Evolutionary conservation across 306 rosid genomes (phyloP).

Genomic region (Lablab purpureus): DNA sequence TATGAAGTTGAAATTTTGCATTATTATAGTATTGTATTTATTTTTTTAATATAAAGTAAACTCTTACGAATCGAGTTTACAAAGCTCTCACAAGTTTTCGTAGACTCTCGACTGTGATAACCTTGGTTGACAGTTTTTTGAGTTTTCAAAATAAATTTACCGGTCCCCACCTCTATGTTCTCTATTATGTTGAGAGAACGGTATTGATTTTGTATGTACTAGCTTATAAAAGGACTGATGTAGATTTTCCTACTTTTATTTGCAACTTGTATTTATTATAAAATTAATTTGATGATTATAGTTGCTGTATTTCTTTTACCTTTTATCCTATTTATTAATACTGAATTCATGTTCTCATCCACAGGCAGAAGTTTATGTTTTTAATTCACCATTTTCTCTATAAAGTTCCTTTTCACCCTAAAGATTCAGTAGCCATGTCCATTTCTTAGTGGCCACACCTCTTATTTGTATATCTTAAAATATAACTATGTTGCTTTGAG

Average conservation of each 20-base stretch:
- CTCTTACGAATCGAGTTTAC: too few species aligned
- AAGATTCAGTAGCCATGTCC: neutral
- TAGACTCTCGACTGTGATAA: too few species aligned
- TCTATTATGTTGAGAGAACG: slow-evolving; percentile 9
- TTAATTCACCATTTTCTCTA: neutral
- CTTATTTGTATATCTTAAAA: neutral
- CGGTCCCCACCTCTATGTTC: neutral
- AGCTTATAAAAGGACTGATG: neutral
- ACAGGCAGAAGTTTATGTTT: neutral
- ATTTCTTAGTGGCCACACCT: slow-evolving; percentile 6
- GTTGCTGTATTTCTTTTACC: slow-evolving; percentile 17
- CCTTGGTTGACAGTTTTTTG: neutral
- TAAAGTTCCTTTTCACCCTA: neutral
- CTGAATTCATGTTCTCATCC: slow-evolving; percentile 31
- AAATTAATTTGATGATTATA: slow-evolving; percentile 24
- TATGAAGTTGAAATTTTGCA: too few species aligned
- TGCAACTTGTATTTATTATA: slow-evolving; percentile 3
- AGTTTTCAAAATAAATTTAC: neutral
- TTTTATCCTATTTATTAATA: slow-evolving; percentile 27
- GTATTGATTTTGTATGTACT: neutral
- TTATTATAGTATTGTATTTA: too few species aligned
- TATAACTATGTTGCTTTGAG: neutral
- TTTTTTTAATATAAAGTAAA: too few species aligned
- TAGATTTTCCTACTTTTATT: neutral
- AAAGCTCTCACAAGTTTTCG: too few species aligned